Evolutionary conservation across 805 yeast species (phyloP).

Genomic region (Komagataella pseudopastoris): DNA sequence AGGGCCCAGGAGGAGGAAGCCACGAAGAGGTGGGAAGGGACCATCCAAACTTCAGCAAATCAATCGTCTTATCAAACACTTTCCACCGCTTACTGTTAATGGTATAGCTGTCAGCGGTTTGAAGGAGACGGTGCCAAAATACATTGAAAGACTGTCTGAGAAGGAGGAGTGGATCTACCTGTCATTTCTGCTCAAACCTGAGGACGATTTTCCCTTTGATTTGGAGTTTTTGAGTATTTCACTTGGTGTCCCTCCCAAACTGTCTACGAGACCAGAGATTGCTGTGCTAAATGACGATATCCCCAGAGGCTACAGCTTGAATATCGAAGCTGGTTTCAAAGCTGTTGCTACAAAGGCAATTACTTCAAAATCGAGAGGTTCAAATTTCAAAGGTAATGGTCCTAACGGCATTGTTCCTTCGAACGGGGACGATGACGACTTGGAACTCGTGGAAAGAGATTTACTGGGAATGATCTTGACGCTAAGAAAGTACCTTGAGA

Average conservation of each 20-base stretch:
- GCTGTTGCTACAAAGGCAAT: slow-evolving; percentile 28
- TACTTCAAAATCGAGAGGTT: slow-evolving; percentile 7
- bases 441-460: slow-evolving; percentile 31
- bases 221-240: slow-evolving; percentile 37
- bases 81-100: slow-evolving; percentile 16
- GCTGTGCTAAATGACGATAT: slow-evolving; percentile 52
- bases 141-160: neutral
- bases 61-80: slow-evolving; percentile 8
- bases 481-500: slow-evolving; percentile 45
- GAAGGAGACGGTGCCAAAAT: slow-evolving; percentile 4
- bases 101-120: slow-evolving; percentile 12
- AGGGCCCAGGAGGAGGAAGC: neutral
- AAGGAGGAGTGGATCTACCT: slow-evolving; percentile 18
- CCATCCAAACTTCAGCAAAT: slow-evolving; percentile 9
- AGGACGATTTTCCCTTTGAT: slow-evolving; percentile 64
- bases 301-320: slow-evolving; percentile 54
- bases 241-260: slow-evolving; percentile 42
- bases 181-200: slow-evolving; percentile 34
- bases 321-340: slow-evolving; percentile 53
- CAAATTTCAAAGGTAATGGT: neutral
- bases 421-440: slow-evolving; percentile 11
- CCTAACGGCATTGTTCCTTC: slow-evolving; percentile 5
- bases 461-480: slow-evolving; percentile 40
- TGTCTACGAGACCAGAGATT: slow-evolving; percentile 28
- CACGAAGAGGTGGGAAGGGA: neutral